phyloP scores from a whole-genome alignment of 148 eudicot species.

The Rhododendron kiyosumense region DNA sequence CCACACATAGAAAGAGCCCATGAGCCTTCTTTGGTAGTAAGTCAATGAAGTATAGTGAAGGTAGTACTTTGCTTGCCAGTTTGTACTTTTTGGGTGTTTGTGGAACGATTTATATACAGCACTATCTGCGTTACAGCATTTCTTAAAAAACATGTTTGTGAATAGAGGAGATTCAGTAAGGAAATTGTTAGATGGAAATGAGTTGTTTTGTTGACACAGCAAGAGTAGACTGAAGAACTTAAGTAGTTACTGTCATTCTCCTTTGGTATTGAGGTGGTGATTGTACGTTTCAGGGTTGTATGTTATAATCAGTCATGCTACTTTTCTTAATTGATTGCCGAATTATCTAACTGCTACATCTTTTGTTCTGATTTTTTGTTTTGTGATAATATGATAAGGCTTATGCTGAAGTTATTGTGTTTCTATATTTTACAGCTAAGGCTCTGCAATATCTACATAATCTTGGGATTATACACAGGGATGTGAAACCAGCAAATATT shows the following conservation, averaged over 20 bases:
- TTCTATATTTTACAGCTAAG: conserved; percentile 59
- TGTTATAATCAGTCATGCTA: neutral
- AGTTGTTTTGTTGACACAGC: neutral
- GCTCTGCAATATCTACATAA: conserved; percentile 76
- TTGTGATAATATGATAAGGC: neutral
- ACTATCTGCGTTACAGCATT: too few relatives aligned
- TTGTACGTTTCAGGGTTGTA: neutral
- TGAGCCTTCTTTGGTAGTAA: neutral
- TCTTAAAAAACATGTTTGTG: neutral
- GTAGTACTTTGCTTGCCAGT: neutral
- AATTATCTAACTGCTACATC: neutral
- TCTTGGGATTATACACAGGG: conserved; percentile 90
- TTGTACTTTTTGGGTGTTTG: neutral
- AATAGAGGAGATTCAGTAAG: neutral
- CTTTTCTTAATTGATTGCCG: neutral
- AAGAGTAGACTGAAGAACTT: neutral
- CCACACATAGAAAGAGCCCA: neutral
- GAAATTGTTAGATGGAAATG: neutral
- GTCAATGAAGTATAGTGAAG: neutral
- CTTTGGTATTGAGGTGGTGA: neutral
- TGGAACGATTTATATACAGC: neutral
- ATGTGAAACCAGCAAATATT: conserved; percentile 93
- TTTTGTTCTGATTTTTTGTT: neutral
- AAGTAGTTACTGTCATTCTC: neutral
- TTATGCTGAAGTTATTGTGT: conserved; percentile 3